phyloP scores from a whole-genome alignment of 345 rosid genomes.

The Boechera divaricarpa region DNA sequence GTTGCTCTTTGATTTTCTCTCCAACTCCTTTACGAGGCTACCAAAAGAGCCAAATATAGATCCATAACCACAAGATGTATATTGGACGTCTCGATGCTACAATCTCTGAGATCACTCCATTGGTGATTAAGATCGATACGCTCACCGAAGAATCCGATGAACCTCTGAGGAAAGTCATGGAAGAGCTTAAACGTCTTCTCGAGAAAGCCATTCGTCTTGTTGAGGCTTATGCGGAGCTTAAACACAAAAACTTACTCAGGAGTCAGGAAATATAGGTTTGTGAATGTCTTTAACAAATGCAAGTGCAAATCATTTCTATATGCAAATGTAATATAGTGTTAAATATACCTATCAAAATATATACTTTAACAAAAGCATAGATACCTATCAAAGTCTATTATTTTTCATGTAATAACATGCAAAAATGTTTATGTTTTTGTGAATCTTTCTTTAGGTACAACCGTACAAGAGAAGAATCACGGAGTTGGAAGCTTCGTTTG shows the following conservation, averaged over 20 bases:
- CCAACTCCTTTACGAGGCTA: background rate
- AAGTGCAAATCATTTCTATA: too few species aligned
- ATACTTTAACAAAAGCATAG: background rate
- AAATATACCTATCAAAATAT: background rate
- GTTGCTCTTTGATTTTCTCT: conserved; percentile 2
- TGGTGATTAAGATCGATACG: conserved; percentile 19
- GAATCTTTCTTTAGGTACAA: background rate
- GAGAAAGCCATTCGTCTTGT: conserved; percentile 2
- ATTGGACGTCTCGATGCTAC: conserved; percentile 30
- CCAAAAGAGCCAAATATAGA: conserved; percentile 16
- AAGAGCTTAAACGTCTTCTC: conserved; percentile 24
- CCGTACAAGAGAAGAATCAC: conserved; percentile 10
- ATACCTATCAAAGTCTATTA: background rate
- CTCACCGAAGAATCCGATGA: background rate
- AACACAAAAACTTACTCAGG: conserved; percentile 32
- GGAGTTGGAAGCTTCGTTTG: conserved; percentile 27
- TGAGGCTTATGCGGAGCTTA: conserved; percentile 11
- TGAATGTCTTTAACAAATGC: background rate
- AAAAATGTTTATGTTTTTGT: background rate
- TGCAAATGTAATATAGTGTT: too few species aligned
- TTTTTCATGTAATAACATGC: background rate
- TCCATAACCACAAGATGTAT: conserved; percentile 24
- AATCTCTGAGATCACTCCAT: conserved; percentile 28
- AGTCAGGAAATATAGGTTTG: conserved; percentile 28
- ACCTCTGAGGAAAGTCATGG: conserved; percentile 1